Percentiles rank a stretch among this genome's conserved stretches.
Conservation (phyloP, 352 stramenopile genomes). For the Phytophthora pistaciae region DNA sequence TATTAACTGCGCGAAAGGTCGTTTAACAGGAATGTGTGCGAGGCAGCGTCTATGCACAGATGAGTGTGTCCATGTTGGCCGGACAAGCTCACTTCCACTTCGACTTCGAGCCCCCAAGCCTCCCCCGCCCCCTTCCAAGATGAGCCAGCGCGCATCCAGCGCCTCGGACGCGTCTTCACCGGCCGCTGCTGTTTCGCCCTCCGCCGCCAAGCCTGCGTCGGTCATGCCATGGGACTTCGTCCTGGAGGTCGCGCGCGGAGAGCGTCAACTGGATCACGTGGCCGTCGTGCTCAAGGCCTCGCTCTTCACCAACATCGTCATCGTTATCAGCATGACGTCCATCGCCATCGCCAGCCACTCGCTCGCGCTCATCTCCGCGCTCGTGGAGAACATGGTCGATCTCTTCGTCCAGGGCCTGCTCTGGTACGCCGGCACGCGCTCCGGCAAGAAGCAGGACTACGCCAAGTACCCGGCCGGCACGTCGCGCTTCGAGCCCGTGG, state of each 20-base stretch:
- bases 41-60: background rate
- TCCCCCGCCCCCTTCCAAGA: background rate
- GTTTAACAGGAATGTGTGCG: background rate
- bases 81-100: slow-evolving; percentile 2
- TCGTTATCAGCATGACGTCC: slow-evolving; percentile 74
- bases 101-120: background rate
- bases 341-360: slow-evolving; percentile 83
- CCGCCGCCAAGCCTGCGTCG: background rate
- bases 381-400: slow-evolving; percentile 94
- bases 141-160: slow-evolving; percentile 15
- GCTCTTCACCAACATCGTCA: slow-evolving; percentile 68
- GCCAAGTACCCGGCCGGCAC: slow-evolving; percentile 94
- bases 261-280: slow-evolving; percentile 52
- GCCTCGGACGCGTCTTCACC: background rate
- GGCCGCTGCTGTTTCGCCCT: background rate
- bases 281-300: slow-evolving; percentile 64
- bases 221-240: slow-evolving; percentile 16
- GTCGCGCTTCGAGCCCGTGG: slow-evolving; percentile 92
- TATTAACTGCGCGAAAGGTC: background rate
- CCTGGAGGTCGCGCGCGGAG: slow-evolving; percentile 11
- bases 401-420: slow-evolving; percentile 93
- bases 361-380: slow-evolving; percentile 90
- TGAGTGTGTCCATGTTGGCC: background rate
- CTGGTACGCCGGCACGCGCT: slow-evolving; percentile 89
- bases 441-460: slow-evolving; percentile 75